A percentile compares a stretch with the other conserved stretches of the same genome.
phyloP scores from a whole-genome alignment of 345 rosid genomes.

The Erucastrum elatum region DNA sequence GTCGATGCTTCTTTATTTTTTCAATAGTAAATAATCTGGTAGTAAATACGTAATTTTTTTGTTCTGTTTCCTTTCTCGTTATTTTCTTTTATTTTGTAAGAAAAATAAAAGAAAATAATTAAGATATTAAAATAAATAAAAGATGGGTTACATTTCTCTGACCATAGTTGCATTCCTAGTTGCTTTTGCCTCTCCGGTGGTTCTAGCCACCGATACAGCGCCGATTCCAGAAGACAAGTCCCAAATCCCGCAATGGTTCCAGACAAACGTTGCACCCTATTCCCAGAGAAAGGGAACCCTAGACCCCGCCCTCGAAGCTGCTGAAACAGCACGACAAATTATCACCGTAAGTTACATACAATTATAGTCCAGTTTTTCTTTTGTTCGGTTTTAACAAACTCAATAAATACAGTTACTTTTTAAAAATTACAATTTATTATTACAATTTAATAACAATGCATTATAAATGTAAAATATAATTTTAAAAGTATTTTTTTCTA shows the following conservation, averaged over 20 bases:
- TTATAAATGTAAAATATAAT: too few species aligned
- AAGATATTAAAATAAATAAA: neutral
- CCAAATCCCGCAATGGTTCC: conserved; percentile 48
- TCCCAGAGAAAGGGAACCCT: conserved; percentile 37
- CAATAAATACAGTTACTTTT: neutral
- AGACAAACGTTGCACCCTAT: conserved; percentile 27
- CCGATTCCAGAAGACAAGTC: conserved; percentile 47
- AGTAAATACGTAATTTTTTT: neutral
- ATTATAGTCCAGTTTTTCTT: neutral
- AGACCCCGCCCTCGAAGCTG: conserved; percentile 48
- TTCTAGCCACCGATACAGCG: conserved; percentile 22
- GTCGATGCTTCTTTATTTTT: neutral
- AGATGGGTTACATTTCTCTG: conserved; percentile 14
- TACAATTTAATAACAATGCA: too few species aligned
- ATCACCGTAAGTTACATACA: conserved; percentile 38
- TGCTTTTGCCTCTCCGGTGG: conserved; percentile 15
- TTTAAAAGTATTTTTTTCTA: too few species aligned
- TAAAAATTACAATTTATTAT: neutral
- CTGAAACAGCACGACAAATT: conserved; percentile 40
- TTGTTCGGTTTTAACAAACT: neutral
- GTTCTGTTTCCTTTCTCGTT: neutral
- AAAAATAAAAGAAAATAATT: conserved; percentile 22
- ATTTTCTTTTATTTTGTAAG: conserved; percentile 31
- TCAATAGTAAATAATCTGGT: neutral
- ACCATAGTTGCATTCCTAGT: conserved; percentile 15